Conservation (phyloP, 257 asterid species). For the Solanum okadae region DNA sequence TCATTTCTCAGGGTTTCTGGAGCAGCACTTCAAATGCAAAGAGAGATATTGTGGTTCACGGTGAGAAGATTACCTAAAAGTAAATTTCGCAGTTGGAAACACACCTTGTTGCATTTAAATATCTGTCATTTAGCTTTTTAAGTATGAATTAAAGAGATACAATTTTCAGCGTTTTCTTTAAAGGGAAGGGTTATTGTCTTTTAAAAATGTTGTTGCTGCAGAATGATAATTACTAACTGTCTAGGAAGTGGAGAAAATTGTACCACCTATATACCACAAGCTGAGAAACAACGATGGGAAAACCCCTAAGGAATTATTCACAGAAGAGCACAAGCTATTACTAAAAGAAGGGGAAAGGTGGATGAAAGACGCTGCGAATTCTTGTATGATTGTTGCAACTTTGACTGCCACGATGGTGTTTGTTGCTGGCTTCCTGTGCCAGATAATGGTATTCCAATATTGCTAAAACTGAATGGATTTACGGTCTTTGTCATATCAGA, state of each 20-base stretch:
- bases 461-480: conserved; percentile 1
- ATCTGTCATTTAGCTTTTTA: too few relatives aligned
- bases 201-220: background rate
- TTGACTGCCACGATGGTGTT: conserved; percentile 25
- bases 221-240: background rate
- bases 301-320: conserved; percentile 8
- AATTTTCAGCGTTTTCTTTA: background rate
- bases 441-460: conserved; percentile 13
- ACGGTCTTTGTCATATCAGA: conserved; percentile 12
- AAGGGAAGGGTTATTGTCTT: background rate
- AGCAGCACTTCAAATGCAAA: conserved; percentile 35
- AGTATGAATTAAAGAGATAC: background rate
- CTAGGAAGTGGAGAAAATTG: conserved; percentile 1
- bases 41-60: conserved; percentile 29
- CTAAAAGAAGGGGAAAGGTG: conserved; percentile 21
- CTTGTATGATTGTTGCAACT: conserved; percentile 28
- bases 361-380: conserved; percentile 27
- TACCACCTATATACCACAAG: conserved; percentile 1
- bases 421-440: conserved; percentile 28
- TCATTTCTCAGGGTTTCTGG: conserved; percentile 12
- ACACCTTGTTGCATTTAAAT: background rate
- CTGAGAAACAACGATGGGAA: background rate
- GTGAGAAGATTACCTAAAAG: background rate
- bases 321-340: conserved; percentile 12
- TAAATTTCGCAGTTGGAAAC: background rate